These are phyloP conservation scores for Pachysolen tannophilus DNA, from an alignment of 805 yeast genomes.

Conservation along the genomic window DNA sequence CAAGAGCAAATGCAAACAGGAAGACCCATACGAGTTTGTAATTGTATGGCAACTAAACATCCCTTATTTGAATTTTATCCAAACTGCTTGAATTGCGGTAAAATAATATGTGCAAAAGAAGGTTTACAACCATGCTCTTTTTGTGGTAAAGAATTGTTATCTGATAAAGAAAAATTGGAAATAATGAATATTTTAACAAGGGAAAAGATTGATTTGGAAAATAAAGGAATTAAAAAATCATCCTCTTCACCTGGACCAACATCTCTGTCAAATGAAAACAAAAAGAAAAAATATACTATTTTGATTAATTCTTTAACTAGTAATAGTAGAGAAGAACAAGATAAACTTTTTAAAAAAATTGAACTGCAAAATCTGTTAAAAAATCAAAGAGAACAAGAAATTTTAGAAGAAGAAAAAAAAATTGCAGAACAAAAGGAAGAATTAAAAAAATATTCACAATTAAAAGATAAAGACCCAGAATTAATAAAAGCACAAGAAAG, in stretches of 20 bases:
- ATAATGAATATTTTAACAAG: conserved; percentile 43
- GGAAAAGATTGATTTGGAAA: conserved; percentile 41
- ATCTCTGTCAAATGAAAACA: too few species aligned
- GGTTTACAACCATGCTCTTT: conserved; percentile 86
- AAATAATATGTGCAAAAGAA: conserved; percentile 83
- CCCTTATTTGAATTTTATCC: conserved; percentile 88
- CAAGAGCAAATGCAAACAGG: conserved; percentile 12
- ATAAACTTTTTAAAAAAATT: conserved; percentile 48
- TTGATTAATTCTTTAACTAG: conserved; percentile 53
- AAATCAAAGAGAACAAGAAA: conserved; percentile 22
- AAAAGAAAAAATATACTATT: conserved; percentile 43
- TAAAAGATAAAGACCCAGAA: conserved; percentile 44
- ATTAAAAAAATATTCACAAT: conserved; percentile 32
- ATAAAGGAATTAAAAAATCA: conserved; percentile 11
- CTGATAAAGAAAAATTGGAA: conserved; percentile 50
- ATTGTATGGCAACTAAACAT: conserved; percentile 83
- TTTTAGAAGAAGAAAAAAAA: conserved; percentile 27
- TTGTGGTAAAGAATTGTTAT: conserved; percentile 65
- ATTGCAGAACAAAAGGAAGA: conserved; percentile 33
- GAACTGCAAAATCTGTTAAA: too few species aligned
- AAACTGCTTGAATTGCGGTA: conserved; percentile 90
- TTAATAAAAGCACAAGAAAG: conserved; percentile 63
- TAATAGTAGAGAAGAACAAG: conserved; percentile 63
- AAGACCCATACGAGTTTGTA: conserved; percentile 51
- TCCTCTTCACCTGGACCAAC: conserved; percentile 11